Conservation (phyloP, 2,329 filamentous ascomycete genomes). For the Calonectria crousiana region DNA sequence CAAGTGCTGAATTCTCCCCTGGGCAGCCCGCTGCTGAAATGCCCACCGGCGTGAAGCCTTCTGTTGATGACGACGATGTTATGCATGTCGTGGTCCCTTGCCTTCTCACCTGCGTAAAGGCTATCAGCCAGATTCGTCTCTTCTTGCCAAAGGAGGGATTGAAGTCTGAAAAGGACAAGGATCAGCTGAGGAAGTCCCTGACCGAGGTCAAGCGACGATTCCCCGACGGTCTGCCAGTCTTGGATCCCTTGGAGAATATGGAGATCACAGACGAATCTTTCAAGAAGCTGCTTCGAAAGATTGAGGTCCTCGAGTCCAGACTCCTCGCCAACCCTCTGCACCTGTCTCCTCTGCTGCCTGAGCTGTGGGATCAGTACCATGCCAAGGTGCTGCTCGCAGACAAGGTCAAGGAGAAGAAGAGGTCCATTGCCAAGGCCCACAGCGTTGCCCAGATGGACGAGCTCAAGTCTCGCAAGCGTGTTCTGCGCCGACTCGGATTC, state of each 20-base stretch:
- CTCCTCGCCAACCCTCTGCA: slow-evolving; percentile 91
- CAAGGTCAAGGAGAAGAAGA: slow-evolving; percentile 90
- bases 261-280: slow-evolving; percentile 91
- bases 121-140: slow-evolving; percentile 85
- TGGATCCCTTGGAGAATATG: slow-evolving; percentile 98
- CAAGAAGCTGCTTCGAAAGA: slow-evolving; percentile 93
- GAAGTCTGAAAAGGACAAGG: slow-evolving; percentile 72
- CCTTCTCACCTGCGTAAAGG: slow-evolving; percentile 85
- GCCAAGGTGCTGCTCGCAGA: slow-evolving; percentile 81
- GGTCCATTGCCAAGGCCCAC: slow-evolving; percentile 85
- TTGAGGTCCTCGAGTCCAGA: slow-evolving; percentile 94
- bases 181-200: slow-evolving; percentile 76
- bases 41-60: slow-evolving; percentile 68
- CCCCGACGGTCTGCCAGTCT: slow-evolving; percentile 87
- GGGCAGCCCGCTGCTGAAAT: slow-evolving; percentile 58
- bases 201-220: slow-evolving; percentile 88
- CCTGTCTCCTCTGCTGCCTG: slow-evolving; percentile 85
- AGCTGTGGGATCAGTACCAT: slow-evolving; percentile 89
- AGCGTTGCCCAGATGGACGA: slow-evolving; percentile 95
- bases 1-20: slow-evolving; percentile 59
- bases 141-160: slow-evolving; percentile 83
- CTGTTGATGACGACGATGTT: slow-evolving; percentile 45
- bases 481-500: slow-evolving; percentile 92
- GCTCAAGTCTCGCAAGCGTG: slow-evolving; percentile 94
- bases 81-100: slow-evolving; percentile 74